phyloP scores from a whole-genome alignment of 306 rosid genomes.

The Calophaca sinica region DNA sequence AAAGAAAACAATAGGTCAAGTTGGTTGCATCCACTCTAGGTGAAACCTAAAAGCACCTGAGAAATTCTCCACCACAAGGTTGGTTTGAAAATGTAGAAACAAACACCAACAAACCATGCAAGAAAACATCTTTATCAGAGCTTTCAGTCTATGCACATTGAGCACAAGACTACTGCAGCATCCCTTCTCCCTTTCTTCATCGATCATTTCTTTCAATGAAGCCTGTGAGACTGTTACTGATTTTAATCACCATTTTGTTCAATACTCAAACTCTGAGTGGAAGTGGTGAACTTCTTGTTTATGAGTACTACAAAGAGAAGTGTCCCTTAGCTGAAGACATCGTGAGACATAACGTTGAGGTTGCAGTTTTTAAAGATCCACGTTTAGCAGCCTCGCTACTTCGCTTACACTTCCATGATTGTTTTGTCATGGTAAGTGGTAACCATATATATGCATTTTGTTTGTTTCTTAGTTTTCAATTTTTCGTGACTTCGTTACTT shows the following conservation, averaged over 20 bases:
- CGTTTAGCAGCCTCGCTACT: conserved; percentile 90
- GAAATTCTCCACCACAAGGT: conserved; percentile 41
- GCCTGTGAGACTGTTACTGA: conserved; percentile 32
- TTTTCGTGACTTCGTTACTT: not conserved
- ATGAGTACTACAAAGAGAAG: conserved; percentile 68
- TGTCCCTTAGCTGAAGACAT: conserved; percentile 83
- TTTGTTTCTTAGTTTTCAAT: too few species aligned
- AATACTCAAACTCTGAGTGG: conserved; percentile 37
- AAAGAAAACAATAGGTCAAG: conserved; percentile 51
- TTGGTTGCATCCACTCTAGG: conserved; percentile 76
- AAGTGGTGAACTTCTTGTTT: conserved; percentile 59
- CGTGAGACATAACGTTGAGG: conserved; percentile 64
- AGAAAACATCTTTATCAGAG: conserved; percentile 38
- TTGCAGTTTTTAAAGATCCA: conserved; percentile 69
- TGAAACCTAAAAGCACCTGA: conserved; percentile 42
- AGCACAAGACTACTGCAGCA: not conserved
- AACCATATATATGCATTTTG: not conserved
- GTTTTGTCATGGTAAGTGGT: conserved; percentile 87
- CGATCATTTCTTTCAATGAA: conserved; percentile 52
- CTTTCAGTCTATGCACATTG: not conserved
- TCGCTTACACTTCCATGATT: conserved; percentile 94
- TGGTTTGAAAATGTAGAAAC: conserved; percentile 62
- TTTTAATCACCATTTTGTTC: conserved; percentile 44
- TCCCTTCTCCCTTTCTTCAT: conserved; percentile 23
- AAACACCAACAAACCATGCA: conserved; percentile 36